phyloP scores from a whole-genome alignment of 345 rosid species.

The Eucalyptus curtisii region DNA sequence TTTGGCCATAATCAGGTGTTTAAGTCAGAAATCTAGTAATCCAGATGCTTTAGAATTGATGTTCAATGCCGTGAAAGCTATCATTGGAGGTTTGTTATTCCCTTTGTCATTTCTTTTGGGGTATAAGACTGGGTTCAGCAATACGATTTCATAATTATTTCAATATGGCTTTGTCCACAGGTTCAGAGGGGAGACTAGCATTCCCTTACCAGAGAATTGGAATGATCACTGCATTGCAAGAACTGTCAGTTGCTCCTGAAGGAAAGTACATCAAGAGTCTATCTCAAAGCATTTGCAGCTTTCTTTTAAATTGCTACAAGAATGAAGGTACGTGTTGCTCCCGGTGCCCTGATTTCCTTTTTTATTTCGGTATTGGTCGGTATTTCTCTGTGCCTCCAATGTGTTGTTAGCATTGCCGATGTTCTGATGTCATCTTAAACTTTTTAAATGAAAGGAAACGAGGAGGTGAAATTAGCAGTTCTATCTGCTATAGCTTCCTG shows the following conservation, averaged over 20 bases:
- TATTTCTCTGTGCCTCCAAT: neutral
- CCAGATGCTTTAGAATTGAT: constrained; percentile 85
- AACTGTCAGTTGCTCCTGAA: constrained; percentile 72
- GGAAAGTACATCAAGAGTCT: constrained; percentile 67
- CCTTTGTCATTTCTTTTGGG: neutral
- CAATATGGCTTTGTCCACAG: constrained; percentile 19
- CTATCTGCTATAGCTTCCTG: constrained; percentile 66
- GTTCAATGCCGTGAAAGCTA: constrained; percentile 62
- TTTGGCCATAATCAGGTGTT: constrained; percentile 45
- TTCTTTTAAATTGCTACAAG: constrained; percentile 66
- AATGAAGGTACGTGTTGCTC: constrained; percentile 54
- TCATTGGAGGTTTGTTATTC: constrained; percentile 67
- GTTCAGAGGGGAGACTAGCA: constrained; percentile 92
- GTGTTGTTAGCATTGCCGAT: neutral
- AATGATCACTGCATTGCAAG: constrained; percentile 73
- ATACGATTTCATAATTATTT: neutral
- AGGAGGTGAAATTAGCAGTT: constrained; percentile 78
- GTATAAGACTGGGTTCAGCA: neutral
- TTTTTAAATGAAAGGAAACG: constrained; percentile 49
- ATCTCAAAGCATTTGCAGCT: constrained; percentile 37
- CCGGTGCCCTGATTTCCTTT: neutral
- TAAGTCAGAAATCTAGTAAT: constrained; percentile 83
- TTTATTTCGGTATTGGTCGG: neutral
- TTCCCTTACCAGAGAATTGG: constrained; percentile 89
- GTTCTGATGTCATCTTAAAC: neutral